Conservation (phyloP, 768 basidiomycete species). For the Cyathus striatus region DNA sequence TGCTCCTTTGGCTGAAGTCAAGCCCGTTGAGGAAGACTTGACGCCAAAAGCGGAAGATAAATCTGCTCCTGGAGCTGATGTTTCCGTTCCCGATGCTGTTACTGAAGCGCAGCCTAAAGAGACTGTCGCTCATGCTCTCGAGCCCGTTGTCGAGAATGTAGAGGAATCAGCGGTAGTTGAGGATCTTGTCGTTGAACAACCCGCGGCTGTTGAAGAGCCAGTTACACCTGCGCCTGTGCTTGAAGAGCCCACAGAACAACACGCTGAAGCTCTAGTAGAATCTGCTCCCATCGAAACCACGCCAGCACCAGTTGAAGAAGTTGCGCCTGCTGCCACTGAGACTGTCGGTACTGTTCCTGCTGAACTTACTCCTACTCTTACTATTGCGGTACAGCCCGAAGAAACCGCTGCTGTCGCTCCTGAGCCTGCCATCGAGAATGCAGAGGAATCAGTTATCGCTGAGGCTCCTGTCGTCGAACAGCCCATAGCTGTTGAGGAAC, state of each 20-base stretch:
- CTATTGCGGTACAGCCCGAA: background rate
- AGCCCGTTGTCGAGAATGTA: background rate
- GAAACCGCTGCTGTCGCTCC: background rate
- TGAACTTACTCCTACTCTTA: slow-evolving; percentile 6
- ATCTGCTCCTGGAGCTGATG: background rate
- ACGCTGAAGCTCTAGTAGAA: background rate
- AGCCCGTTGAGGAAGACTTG: slow-evolving; percentile 2
- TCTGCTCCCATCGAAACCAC: background rate
- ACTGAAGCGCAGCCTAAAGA: background rate
- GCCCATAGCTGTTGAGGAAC: slow-evolving; percentile 6
- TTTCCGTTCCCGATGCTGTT: background rate
- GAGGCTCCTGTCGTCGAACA: slow-evolving; percentile 6
- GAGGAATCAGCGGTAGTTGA: background rate
- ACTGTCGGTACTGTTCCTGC: slow-evolving; percentile 4
- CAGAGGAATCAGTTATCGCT: background rate
- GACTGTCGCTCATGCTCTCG: background rate
- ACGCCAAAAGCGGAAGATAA: slow-evolving; percentile 2
- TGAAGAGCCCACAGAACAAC: background rate
- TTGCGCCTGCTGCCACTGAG: background rate
- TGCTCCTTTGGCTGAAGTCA: background rate
- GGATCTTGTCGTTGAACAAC: background rate
- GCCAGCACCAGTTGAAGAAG: background rate
- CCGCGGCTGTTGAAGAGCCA: background rate
- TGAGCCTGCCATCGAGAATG: slow-evolving; percentile 1
- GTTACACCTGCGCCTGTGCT: background rate